Evolutionary conservation across 495 filamentous ascomycete genomes (phyloP), one percentile per base, ranked within the genome.

Genomic region (Lasiosphaeris hirsuta): DNA sequence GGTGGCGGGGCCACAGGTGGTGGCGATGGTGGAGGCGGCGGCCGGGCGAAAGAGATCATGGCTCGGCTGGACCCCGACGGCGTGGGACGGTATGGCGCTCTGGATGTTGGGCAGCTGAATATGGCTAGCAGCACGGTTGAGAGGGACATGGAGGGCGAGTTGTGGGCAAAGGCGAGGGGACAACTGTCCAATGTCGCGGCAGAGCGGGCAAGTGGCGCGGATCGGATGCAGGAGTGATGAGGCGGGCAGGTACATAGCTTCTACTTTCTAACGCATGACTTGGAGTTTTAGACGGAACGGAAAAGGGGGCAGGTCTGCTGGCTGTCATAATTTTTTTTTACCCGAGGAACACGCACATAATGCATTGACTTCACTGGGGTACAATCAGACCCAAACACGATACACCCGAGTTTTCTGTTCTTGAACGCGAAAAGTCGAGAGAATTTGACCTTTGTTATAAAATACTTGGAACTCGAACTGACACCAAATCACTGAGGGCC

Each of bases 71-170:
- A 74, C 38, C 77, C 72, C 0, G 73, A 81, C 61, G 72, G 81
- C 55, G 75, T 79, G 51, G 82, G 82, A 8, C 76, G 80, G 50
- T 74, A 86, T 14, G 86, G 86, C 3, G 72, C 73, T 23, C 72
- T 93, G 44, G 91, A 96, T 69, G 83, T 94, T 11, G 90, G 90
- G 49, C 87, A 85, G 83, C 73, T 96, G 64, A 96, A 96, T 63
- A 88, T 87, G 70, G 81, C 89, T 56, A 87, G 86, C 57, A 85
- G 87, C 60, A 85, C 84, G 34, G 85, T 92, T 13, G 88, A 85
- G 41, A 85, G 82, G 63, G 85, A 88, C 56, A 90, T 88, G 78
- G 89, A 94, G 67, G 80, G 80, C 10, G 90, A 94, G 73, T 65
- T 94, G 50, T 89, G 90, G 88, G 75, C 75, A 52, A 80, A 83